A percentile compares a stretch with the other conserved stretches of the same genome.
These are phyloP conservation scores for Coniochaeta ligniaria DNA, from an alignment of 2,329 filamentous ascomycete species.

Conservation along the genomic window DNA sequence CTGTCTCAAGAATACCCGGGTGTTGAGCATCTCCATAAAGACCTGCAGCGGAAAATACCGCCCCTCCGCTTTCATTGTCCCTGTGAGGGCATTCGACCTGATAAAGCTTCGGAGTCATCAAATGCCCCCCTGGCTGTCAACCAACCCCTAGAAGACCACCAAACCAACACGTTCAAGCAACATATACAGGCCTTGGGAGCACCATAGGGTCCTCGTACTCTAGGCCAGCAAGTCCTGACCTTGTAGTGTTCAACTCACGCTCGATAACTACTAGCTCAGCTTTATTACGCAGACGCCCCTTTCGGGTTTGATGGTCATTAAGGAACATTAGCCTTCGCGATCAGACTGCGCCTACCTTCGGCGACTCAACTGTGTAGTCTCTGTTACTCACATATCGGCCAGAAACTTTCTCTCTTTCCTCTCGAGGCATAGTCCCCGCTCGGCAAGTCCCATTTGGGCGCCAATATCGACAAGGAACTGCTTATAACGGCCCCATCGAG, in stretches of 20 bases:
- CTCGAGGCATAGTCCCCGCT: not conserved
- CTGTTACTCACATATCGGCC: not conserved
- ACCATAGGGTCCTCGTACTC: not conserved
- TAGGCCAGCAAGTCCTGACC: not conserved
- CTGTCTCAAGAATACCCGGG: not conserved
- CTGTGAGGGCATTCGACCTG: not conserved
- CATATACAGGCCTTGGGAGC: not conserved
- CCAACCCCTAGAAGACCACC: not conserved
- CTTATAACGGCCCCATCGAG: not conserved
- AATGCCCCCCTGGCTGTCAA: not conserved
- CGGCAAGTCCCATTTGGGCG: not conserved
- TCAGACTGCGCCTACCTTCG: not conserved
- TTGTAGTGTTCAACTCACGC: not conserved
- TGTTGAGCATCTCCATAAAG: not conserved
- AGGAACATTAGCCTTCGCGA: not conserved
- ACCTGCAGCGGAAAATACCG: constrained; percentile 2
- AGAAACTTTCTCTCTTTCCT: not conserved
- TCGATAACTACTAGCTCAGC: not conserved
- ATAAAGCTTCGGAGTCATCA: not conserved
- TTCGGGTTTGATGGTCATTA: not conserved
- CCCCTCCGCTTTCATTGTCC: not conserved
- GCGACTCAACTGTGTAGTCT: too few relatives aligned
- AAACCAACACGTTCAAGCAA: not conserved
- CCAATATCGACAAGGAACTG: not conserved
- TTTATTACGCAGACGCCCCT: not conserved